phyloP scores from a whole-genome alignment of 768 basidiomycete species.

The Russula sp. region DNA sequence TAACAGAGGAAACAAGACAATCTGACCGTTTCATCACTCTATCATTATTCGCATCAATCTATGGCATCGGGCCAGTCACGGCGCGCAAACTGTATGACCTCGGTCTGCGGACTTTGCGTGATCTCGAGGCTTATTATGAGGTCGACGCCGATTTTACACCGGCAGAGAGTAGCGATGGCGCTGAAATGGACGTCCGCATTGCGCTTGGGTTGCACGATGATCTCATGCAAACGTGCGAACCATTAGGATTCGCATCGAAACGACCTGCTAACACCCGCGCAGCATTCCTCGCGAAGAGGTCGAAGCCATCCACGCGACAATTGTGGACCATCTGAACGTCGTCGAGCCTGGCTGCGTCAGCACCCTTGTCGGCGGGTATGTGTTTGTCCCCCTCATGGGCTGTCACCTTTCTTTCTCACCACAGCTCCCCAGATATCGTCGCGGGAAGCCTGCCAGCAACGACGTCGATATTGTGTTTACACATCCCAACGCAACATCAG shows the following conservation, averaged over 20 bases:
- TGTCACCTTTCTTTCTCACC: not conserved
- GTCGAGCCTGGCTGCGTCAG: conserved; percentile 63
- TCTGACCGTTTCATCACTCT: conserved; percentile 54
- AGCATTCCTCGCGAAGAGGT: conserved; percentile 75
- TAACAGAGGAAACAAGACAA: conserved; percentile 39
- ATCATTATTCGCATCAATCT: conserved; percentile 52
- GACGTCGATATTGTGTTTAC: conserved; percentile 90
- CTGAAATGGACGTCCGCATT: conserved; percentile 39
- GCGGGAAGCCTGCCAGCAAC: conserved; percentile 75
- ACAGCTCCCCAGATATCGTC: conserved; percentile 54
- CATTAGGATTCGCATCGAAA: not conserved
- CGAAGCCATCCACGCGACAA: conserved; percentile 62
- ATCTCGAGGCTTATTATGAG: conserved; percentile 64
- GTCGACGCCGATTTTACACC: conserved; percentile 30
- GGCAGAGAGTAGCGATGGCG: conserved; percentile 18
- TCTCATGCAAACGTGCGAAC: conserved; percentile 41
- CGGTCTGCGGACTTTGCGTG: conserved; percentile 60
- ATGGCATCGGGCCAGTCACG: conserved; percentile 69
- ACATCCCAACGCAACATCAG: conserved; percentile 49
- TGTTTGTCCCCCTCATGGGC: not conserved
- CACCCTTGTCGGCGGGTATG: conserved; percentile 77
- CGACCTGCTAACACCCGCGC: not conserved
- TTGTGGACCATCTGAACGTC: conserved; percentile 59
- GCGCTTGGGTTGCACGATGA: conserved; percentile 56
- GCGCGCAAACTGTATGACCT: conserved; percentile 59